These are phyloP conservation scores for Pleurotus pulmonarius DNA, from an alignment of 768 basidiomycete genomes.

Conservation along the genomic window DNA sequence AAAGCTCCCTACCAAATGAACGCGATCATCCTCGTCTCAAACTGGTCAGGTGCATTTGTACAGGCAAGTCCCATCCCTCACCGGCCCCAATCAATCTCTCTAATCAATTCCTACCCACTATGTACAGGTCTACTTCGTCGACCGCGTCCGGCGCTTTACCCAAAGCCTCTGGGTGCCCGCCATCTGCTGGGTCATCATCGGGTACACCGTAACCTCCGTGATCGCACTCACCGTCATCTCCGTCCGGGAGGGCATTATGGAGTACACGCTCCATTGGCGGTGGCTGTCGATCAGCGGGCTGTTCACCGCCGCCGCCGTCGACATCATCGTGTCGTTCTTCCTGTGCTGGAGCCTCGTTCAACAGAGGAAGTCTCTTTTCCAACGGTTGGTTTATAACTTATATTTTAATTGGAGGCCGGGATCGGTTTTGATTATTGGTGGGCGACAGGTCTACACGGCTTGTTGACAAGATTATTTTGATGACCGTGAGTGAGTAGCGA, in stretches of 20 bases:
- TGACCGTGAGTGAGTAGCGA: neutral
- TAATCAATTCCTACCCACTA: neutral
- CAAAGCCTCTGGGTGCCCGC: neutral
- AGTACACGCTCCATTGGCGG: neutral
- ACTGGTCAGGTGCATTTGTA: neutral
- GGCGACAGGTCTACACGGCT: neutral
- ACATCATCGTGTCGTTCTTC: neutral
- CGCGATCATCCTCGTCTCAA: neutral
- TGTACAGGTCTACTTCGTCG: neutral
- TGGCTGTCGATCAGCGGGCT: neutral
- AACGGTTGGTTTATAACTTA: neutral
- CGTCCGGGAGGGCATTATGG: neutral
- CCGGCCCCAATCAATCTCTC: too few relatives aligned
- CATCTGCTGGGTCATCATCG: neutral
- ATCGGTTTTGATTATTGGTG: neutral
- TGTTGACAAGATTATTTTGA: conserved; percentile 1
- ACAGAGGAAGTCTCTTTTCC: neutral
- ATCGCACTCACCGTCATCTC: neutral
- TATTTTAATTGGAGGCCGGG: neutral
- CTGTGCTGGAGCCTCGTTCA: neutral
- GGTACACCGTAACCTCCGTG: neutral
- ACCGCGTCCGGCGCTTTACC: neutral
- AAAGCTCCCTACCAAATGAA: neutral
- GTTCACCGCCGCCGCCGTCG: neutral
- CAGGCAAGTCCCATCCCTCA: neutral